A percentile compares a stretch with the other conserved stretches of the same genome.
Conservation (phyloP, 192 early-diverging fungal genomes). For the Allomyces javanicus region DNA sequence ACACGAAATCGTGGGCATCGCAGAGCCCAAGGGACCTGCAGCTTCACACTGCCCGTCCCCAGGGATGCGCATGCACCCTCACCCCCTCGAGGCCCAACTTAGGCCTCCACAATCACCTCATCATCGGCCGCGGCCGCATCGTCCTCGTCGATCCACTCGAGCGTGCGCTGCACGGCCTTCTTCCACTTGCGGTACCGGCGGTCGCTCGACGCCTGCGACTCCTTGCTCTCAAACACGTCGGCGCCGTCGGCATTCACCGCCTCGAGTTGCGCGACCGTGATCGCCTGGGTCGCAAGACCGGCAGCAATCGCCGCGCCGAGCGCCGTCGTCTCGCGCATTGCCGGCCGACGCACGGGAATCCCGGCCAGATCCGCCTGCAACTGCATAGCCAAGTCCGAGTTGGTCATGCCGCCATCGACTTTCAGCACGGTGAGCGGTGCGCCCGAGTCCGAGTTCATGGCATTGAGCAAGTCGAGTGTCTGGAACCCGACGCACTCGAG, state of each 20-base stretch:
- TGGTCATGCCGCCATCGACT: constrained; percentile 89
- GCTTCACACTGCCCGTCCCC: no score
- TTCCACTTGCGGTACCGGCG: constrained; percentile 45
- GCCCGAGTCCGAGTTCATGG: constrained; percentile 66
- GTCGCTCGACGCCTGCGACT: constrained; percentile 32
- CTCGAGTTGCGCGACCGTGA: constrained; percentile 26
- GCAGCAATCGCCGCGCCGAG: constrained; percentile 82
- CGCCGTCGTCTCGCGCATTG: constrained; percentile 80
- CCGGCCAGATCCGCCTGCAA: constrained; percentile 69
- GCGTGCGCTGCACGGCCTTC: constrained; percentile 49
- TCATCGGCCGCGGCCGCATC: constrained; percentile 1
- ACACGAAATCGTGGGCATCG: no score
- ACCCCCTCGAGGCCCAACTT: no score
- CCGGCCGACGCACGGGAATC: constrained; percentile 58
- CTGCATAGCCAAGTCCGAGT: constrained; percentile 81
- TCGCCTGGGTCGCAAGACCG: constrained; percentile 47
- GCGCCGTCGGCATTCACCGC: constrained; percentile 26
- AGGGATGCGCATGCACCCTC: no score
- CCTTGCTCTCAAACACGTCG: constrained; percentile 22
- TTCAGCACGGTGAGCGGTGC: constrained; percentile 46
- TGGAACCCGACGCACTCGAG: constrained; percentile 84
- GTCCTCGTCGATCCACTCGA: constrained; percentile 25
- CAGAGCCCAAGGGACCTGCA: no score
- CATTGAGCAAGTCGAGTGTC: constrained; percentile 65
- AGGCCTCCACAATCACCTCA: not conserved